Evolutionary conservation across 352 stramenopile genomes (phyloP).

Genomic region (Pythium sp.): DNA sequence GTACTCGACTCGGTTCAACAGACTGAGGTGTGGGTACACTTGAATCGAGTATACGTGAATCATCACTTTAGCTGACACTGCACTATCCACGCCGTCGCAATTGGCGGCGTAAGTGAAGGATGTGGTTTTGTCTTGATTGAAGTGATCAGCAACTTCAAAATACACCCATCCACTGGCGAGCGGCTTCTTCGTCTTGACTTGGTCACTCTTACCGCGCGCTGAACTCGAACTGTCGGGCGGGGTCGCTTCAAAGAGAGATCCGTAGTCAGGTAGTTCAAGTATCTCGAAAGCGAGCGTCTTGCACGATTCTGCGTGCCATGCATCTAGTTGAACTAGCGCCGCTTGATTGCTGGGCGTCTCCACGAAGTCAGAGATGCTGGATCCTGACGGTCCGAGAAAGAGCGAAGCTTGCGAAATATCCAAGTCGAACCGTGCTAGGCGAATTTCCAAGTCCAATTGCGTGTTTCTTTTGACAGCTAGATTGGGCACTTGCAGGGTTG

Average conservation of each 20-base stretch:
- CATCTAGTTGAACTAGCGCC: slow-evolving; percentile 7
- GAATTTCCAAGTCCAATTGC: slow-evolving; percentile 18
- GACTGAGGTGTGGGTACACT: slow-evolving; percentile 24
- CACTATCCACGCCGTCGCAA: slow-evolving; percentile 10
- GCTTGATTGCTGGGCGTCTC: not conserved
- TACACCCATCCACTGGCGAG: slow-evolving; percentile 11
- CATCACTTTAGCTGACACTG: not conserved
- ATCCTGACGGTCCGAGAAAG: slow-evolving; percentile 16
- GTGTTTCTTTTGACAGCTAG: not conserved
- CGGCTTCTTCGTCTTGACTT: not conserved
- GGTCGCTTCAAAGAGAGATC: slow-evolving; percentile 4
- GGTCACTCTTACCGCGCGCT: not conserved
- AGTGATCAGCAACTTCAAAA: slow-evolving; percentile 9
- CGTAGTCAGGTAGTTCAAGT: slow-evolving; percentile 13
- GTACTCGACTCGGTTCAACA: slow-evolving; percentile 24
- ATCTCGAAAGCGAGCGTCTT: slow-evolving; percentile 9
- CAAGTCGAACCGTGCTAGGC: slow-evolving; percentile 13
- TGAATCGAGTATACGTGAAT: slow-evolving; percentile 9
- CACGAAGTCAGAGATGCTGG: slow-evolving; percentile 12
- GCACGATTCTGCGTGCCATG: slow-evolving; percentile 7
- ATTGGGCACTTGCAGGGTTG: slow-evolving; percentile 10
- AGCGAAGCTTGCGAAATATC: not conserved
- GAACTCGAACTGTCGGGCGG: not conserved
- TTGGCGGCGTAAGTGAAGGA: slow-evolving; percentile 14
- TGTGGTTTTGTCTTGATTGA: slow-evolving; percentile 8